Base-by-base conservation (phyloP, 768 basidiomycete genomes). In the Amanita pallidorosea region DNA sequence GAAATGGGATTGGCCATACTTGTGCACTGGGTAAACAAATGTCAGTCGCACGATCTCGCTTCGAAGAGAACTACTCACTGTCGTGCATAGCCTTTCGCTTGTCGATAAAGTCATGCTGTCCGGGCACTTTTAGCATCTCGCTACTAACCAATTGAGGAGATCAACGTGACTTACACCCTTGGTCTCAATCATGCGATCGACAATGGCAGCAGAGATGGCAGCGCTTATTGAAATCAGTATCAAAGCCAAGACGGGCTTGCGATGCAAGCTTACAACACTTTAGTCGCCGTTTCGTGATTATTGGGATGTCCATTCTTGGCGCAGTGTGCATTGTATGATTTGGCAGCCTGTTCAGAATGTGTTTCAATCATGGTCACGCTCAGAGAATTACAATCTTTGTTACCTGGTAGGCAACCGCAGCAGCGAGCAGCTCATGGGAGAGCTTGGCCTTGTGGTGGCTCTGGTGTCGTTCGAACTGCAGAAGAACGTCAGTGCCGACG, bases 381-480 rank as follows among this genome's bases (percentile, higher is more conserved):
- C 4, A 7, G 4, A 4, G 4, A 17, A 4, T 87, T 72, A 35
- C 85, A 13, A n/a, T 7, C 7, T 9, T 29, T 7, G 7, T 9
- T 29, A 77, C 81, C 71, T 79, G 80, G 64, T 72, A 86, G 27
- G 80, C 65, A 6, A 83, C 85, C 35, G 85, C 85, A 40, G 66
- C 82, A 44, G 80, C 79, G 54, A 87, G 71, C 40, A 85, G 61
- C 64, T 87, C 80, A 62, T 87, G 84, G 7, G 80, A 76, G 48
- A 84, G 65, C 50, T 64, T 51, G 1, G 82, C 76, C 66, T 82
- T 66, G 70, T 83, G 33, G 13, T 33, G 17, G 61, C 64, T 86
- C 31, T 31, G 31, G 31, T 31, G 31, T 31, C 11, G 31, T 31
- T 31, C 31, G 43, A 74, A 73, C 79, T 82, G 54, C 15, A 13